Conservation (phyloP, 805 yeast genomes). For the Yarrowia sp. region DNA sequence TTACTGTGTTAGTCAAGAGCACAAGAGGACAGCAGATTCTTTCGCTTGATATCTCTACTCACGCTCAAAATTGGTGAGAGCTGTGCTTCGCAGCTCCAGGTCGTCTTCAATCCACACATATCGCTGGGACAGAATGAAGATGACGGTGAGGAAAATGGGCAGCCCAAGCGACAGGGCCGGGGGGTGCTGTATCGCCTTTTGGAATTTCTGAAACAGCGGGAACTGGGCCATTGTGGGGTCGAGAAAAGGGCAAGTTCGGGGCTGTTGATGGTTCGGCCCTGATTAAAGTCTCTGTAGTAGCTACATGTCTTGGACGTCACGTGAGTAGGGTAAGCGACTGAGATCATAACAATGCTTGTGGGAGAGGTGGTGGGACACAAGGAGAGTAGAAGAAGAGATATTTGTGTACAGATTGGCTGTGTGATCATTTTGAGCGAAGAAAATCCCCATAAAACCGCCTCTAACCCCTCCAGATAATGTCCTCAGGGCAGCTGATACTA, state of each 20-base stretch:
- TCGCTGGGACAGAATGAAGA: slow-evolving; percentile 38
- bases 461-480: background rate
- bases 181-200: slow-evolving; percentile 40
- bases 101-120: slow-evolving; percentile 48
- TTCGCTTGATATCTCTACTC: slow-evolving; percentile 39
- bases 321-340: slow-evolving; percentile 29
- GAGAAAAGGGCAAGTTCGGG: background rate
- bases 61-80: slow-evolving; percentile 58
- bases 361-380: background rate
- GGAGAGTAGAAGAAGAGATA: background rate
- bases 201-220: slow-evolving; percentile 33
- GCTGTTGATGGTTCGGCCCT: slow-evolving; percentile 14
- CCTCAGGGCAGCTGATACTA: background rate
- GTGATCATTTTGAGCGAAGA: background rate
- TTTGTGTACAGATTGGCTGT: no score
- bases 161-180: slow-evolving; percentile 46
- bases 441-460: no score
- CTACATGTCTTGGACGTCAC: slow-evolving; percentile 6
- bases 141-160: slow-evolving; percentile 42
- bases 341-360: slow-evolving; percentile 3
- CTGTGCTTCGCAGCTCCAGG: slow-evolving; percentile 62
- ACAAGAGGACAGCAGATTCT: background rate
- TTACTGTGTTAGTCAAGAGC: slow-evolving; percentile 47
- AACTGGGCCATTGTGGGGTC: slow-evolving; percentile 34
- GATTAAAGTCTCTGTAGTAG: background rate